Evolutionary conservation across 768 basidiomycete genomes (phyloP).

Genomic region (Stropharia rugosoannulata): DNA sequence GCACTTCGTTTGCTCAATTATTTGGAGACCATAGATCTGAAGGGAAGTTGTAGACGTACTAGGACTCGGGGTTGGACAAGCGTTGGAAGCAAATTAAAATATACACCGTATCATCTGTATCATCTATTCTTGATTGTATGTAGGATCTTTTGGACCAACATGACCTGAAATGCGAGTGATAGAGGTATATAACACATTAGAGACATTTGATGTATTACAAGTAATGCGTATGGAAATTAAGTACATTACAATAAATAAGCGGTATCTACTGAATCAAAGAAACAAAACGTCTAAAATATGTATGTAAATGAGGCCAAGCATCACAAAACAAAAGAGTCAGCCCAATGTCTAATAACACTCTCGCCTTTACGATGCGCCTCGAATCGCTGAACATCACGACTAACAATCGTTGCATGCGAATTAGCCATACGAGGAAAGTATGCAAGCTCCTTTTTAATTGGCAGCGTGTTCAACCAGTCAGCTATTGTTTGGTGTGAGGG

Average conservation of each 20-base stretch:
- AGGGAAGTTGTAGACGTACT: background rate
- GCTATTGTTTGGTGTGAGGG: constrained; percentile 58
- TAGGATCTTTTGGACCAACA: too few species aligned
- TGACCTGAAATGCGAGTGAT: background rate
- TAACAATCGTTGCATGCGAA: constrained; percentile 71
- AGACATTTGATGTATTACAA: background rate
- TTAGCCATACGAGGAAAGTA: constrained; percentile 62
- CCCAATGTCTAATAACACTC: constrained; percentile 72
- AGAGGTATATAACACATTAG: background rate
- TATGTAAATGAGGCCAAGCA: background rate
- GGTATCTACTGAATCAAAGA: background rate
- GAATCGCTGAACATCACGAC: constrained; percentile 64
- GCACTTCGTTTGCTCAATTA: constrained; percentile 67
- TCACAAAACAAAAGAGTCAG: constrained; percentile 48
- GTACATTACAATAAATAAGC: background rate
- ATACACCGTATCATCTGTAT: background rate
- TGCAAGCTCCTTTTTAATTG: constrained; percentile 69
- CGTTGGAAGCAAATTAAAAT: background rate
- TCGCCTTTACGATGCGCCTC: constrained; percentile 58
- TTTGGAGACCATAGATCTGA: constrained; percentile 48
- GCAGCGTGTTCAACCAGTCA: constrained; percentile 62
- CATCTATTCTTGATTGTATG: too few species aligned
- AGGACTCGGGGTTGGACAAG: background rate
- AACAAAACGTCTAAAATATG: background rate
- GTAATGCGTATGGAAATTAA: background rate